Evolutionary conservation across 2,329 filamentous ascomycete genomes (phyloP).

Genomic region (Calonectria fujianensis): DNA sequence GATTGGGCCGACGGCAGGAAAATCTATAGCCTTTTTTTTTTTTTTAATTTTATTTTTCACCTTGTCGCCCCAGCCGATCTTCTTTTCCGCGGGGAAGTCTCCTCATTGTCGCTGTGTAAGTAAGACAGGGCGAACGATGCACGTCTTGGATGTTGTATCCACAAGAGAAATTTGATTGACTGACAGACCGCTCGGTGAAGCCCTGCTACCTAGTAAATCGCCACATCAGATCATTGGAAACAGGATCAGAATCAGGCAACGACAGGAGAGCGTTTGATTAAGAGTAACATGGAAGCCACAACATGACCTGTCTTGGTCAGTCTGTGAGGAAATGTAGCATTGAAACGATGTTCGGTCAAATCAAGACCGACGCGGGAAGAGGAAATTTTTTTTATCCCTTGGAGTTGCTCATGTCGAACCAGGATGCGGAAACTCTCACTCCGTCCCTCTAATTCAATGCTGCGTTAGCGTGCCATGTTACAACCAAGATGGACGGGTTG

Average conservation of each 20-base stretch:
- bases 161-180: slow-evolving; percentile 43
- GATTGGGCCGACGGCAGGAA: slow-evolving; percentile 48
- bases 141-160: slow-evolving; percentile 42
- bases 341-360: slow-evolving; percentile 33
- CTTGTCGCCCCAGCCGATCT: slow-evolving; percentile 52
- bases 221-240: slow-evolving; percentile 41
- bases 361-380: slow-evolving; percentile 18
- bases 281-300: slow-evolving; percentile 33
- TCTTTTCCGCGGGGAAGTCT: slow-evolving; percentile 35
- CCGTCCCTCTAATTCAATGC: slow-evolving; percentile 31
- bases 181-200: slow-evolving; percentile 45
- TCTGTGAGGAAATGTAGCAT: slow-evolving; percentile 40
- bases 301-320: slow-evolving; percentile 37
- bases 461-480: slow-evolving; percentile 29
- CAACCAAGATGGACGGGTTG: slow-evolving; percentile 31
- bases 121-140: slow-evolving; percentile 39
- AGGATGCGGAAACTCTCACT: slow-evolving; percentile 36
- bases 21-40: slow-evolving; percentile 31
- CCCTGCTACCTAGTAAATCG: slow-evolving; percentile 28
- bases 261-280: slow-evolving; percentile 43
- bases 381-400: not conserved
- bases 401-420: slow-evolving; percentile 18
- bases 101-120: slow-evolving; percentile 36
- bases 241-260: slow-evolving; percentile 49
- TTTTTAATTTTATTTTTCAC: slow-evolving; percentile 35